Percentiles rank a stretch among this genome's conserved stretches.
phyloP scores from a whole-genome alignment of 345 rosid genomes.

The Linum trigynum region DNA sequence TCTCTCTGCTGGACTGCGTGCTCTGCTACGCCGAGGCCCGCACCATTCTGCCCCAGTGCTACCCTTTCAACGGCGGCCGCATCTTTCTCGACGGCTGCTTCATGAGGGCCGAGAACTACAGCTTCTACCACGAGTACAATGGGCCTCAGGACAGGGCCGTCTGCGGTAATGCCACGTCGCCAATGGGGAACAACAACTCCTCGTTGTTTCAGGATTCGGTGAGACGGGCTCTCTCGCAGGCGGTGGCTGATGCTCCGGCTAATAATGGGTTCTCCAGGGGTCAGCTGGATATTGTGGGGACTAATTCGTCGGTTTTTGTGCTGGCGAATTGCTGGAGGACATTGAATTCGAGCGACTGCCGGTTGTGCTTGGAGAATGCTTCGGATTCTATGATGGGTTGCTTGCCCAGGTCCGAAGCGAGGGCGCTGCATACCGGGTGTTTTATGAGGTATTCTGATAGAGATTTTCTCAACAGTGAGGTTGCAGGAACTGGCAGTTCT shows the following conservation, averaged over 20 bases:
- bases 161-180: conserved; percentile 59
- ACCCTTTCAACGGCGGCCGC: conserved; percentile 66
- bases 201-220: conserved; percentile 34
- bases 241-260: conserved; percentile 34
- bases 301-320: conserved; percentile 48
- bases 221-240: conserved; percentile 36
- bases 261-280: conserved; percentile 43
- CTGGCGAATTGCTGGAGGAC: conserved; percentile 81
- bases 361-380: conserved; percentile 60
- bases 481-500: conserved; percentile 36
- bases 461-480: conserved; percentile 54
- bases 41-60: conserved; percentile 77
- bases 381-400: conserved; percentile 48
- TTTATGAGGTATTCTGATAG: conserved; percentile 74
- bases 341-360: conserved; percentile 51
- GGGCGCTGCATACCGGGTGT: conserved; percentile 80
- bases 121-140: conserved; percentile 54
- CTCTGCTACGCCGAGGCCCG: conserved; percentile 89
- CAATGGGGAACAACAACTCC: conserved; percentile 25
- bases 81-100: conserved; percentile 90
- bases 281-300: conserved; percentile 25
- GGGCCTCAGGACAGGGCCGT: conserved; percentile 51
- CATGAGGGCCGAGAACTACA: conserved; percentile 83
- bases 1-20: conserved; percentile 67
- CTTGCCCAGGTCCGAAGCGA: conserved; percentile 82